A percentile compares a stretch with the other conserved stretches of the same genome.
phyloP scores from a whole-genome alignment of 257 asterid species.

The Plantago ovata region DNA sequence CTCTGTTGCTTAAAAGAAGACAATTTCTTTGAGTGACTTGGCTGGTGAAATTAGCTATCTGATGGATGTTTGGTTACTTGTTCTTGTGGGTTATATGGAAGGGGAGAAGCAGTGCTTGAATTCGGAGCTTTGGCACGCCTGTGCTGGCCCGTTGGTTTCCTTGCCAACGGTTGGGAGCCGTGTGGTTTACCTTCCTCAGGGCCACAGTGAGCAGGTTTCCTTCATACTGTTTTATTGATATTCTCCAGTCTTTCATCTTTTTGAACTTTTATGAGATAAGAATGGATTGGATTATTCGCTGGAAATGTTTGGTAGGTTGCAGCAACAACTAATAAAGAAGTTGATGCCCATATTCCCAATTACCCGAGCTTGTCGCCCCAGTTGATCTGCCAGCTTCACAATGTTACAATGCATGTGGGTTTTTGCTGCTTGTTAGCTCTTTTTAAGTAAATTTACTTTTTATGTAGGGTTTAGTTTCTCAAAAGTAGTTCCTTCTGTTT shows the following conservation, averaged over 20 bases:
- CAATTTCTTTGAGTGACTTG: slow-evolving; percentile 4
- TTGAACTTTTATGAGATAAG: slow-evolving; percentile 2
- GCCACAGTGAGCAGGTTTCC: slow-evolving; percentile 95
- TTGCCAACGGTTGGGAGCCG: slow-evolving; percentile 84
- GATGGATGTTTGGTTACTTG: slow-evolving; percentile 33
- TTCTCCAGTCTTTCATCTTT: not conserved
- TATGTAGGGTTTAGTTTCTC: slow-evolving; percentile 1
- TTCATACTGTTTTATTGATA: slow-evolving; percentile 5
- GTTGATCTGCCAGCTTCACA: slow-evolving; percentile 96
- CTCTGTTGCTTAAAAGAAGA: not conserved
- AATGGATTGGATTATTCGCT: slow-evolving; percentile 30
- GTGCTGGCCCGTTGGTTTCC: slow-evolving; percentile 98
- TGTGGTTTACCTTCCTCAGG: slow-evolving; percentile 98
- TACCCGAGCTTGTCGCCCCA: slow-evolving; percentile 89
- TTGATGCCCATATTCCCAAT: slow-evolving; percentile 91
- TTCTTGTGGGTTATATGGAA: slow-evolving; percentile 31
- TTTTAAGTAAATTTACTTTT: slow-evolving; percentile 12
- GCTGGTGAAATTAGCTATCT: slow-evolving; percentile 22
- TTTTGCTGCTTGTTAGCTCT: slow-evolving; percentile 17
- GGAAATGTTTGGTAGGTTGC: slow-evolving; percentile 59
- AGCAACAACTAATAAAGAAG: slow-evolving; percentile 91
- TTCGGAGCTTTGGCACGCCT: slow-evolving; percentile 99
- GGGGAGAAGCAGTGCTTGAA: slow-evolving; percentile 94
- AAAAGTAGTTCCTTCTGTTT: slow-evolving; percentile 18
- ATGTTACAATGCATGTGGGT: slow-evolving; percentile 97